A percentile compares a stretch with the other conserved stretches of the same genome.
Evolutionary conservation across 2,329 filamentous ascomycete species (phyloP).

Genomic region (Epichloe baconii): DNA sequence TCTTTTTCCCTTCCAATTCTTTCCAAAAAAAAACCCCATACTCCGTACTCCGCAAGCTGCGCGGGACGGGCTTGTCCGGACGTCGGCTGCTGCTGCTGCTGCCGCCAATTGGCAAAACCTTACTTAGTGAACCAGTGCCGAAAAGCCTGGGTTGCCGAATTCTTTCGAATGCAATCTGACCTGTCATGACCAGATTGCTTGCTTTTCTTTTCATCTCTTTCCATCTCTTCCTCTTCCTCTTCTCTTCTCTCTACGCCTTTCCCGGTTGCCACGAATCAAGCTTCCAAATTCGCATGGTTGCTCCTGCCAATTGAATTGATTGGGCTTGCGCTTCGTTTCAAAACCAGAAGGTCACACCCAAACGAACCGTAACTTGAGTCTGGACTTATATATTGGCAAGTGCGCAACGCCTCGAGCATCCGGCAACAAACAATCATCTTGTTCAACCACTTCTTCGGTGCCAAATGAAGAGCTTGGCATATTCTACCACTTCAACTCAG

Average conservation of each 20-base stretch:
- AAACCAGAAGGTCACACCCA: neutral
- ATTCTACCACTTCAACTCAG: neutral
- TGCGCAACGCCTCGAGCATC: neutral
- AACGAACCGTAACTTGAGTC: neutral
- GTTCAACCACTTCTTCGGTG: neutral
- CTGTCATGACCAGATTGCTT: neutral
- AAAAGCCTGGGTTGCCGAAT: neutral
- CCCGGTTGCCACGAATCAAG: neutral
- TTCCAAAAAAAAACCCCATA: too few species aligned
- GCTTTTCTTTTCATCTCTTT: neutral
- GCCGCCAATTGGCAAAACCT: neutral
- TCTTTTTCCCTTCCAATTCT: too few species aligned
- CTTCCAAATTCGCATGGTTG: neutral
- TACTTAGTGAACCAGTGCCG: neutral
- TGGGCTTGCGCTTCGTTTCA: neutral
- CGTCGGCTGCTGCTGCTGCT: neutral
- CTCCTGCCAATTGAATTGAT: neutral
- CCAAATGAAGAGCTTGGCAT: neutral
- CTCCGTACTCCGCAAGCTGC: neutral
- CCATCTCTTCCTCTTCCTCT: neutral
- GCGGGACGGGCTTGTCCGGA: neutral
- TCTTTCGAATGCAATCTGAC: constrained; percentile 1
- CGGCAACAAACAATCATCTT: neutral
- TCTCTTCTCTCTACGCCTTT: neutral
- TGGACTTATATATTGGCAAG: neutral